phyloP scores from a whole-genome alignment of 2,329 filamentous ascomycete genomes.

The Tolypocladium cylindrosporum region DNA sequence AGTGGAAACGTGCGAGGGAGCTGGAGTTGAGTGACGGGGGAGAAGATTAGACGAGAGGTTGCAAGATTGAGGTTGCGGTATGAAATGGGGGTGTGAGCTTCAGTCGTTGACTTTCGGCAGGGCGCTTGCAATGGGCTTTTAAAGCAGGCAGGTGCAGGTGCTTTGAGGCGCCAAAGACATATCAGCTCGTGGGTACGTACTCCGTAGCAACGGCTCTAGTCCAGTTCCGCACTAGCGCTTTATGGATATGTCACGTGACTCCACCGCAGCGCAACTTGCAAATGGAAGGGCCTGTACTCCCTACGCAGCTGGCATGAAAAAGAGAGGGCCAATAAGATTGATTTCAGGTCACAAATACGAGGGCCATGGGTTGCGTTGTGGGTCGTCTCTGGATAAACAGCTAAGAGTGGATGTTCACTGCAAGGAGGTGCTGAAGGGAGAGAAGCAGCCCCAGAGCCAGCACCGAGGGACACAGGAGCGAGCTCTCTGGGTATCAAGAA shows the following conservation, averaged over 20 bases:
- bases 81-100: constrained; percentile 16
- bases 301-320: background rate
- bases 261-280: no score
- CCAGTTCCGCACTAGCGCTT: constrained; percentile 8
- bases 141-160: constrained; percentile 13
- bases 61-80: constrained; percentile 6
- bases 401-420: background rate
- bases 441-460: background rate
- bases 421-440: background rate
- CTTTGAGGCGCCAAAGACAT: constrained; percentile 8
- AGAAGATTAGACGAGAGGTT: constrained; percentile 2
- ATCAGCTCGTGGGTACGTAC: constrained; percentile 7
- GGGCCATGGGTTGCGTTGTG: background rate
- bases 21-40: constrained; percentile 1
- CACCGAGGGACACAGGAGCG: background rate
- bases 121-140: constrained; percentile 14
- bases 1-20: background rate
- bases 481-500: background rate
- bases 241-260: constrained; percentile 7
- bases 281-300: no score
- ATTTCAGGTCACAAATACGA: background rate
- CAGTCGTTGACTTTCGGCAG: constrained; percentile 4
- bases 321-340: background rate
- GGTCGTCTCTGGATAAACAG: background rate
- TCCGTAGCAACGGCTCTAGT: constrained; percentile 21